Conservation (phyloP, 768 basidiomycete genomes). For the Boletales sp. region DNA sequence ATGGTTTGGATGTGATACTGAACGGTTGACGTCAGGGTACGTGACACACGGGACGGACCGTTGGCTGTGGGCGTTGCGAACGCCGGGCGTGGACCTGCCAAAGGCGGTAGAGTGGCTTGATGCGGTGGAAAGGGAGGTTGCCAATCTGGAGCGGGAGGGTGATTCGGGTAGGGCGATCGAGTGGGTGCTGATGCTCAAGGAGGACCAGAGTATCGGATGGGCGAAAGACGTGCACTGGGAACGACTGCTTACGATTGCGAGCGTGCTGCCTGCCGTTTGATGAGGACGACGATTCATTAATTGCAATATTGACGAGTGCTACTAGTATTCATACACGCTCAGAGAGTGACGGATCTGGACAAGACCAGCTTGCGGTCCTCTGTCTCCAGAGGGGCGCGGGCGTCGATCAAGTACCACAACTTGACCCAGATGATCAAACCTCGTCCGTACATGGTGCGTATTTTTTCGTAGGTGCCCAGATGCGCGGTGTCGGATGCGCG, state of each 20-base stretch:
- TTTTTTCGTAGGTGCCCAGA: constrained; percentile 16
- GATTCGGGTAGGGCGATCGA: constrained; percentile 29
- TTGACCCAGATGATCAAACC: constrained; percentile 16
- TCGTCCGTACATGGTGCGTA: constrained; percentile 13
- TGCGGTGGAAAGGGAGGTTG: constrained; percentile 43
- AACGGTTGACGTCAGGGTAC: constrained; percentile 41
- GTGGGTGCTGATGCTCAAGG: constrained; percentile 45
- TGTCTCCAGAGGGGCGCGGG: neutral
- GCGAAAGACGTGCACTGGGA: constrained; percentile 52
- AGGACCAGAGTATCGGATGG: constrained; percentile 53
- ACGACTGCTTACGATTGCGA: constrained; percentile 32
- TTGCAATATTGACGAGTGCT: too few species aligned
- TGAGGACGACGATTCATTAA: too few species aligned
- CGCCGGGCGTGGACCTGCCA: constrained; percentile 42
- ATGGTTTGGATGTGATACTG: neutral
- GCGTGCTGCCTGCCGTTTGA: constrained; percentile 24
- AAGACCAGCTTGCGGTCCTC: neutral
- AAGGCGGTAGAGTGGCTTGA: constrained; percentile 58
- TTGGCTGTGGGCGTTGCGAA: constrained; percentile 56
- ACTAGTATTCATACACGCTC: neutral
- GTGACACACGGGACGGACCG: constrained; percentile 71
- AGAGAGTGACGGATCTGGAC: constrained; percentile 19
- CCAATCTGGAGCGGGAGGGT: constrained; percentile 34
- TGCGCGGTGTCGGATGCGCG: constrained; percentile 5
- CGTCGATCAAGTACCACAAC: constrained; percentile 17